These are phyloP conservation scores for Sporobolomyces pararoseus DNA, from an alignment of 768 basidiomycete species.

Conservation along the genomic window DNA sequence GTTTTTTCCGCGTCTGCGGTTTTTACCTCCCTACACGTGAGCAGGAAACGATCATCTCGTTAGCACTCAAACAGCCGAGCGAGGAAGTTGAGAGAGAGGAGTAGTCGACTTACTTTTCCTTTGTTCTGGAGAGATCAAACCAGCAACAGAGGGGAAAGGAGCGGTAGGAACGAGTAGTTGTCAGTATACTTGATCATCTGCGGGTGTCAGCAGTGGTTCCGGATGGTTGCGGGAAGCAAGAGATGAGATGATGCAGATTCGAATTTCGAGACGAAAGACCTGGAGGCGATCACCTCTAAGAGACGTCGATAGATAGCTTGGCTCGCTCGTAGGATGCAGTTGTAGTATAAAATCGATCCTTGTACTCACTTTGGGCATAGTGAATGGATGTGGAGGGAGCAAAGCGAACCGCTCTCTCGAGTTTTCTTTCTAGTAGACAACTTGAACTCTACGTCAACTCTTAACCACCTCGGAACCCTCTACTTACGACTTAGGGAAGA, in stretches of 20 bases:
- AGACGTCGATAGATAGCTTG: too few species aligned
- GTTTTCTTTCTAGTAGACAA: background rate
- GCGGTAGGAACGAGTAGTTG: background rate
- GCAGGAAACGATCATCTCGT: background rate
- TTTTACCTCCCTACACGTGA: conserved; percentile 98
- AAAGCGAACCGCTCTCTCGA: background rate
- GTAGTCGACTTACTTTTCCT: conserved; percentile 31
- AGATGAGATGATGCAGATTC: too few species aligned
- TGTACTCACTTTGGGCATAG: conserved; percentile 25
- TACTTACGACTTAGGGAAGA: too few species aligned
- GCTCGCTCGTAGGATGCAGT: too few species aligned
- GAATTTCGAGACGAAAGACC: too few species aligned
- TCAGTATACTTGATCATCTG: too few species aligned
- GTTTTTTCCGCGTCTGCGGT: conserved; percentile 98
- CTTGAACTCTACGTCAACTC: conserved; percentile 1
- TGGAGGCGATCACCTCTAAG: too few species aligned
- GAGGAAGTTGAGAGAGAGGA: background rate
- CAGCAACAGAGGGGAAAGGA: background rate
- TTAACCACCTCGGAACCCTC: too few species aligned
- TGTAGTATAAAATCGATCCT: too few species aligned
- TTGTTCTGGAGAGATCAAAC: conserved; percentile 23
- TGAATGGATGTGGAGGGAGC: background rate
- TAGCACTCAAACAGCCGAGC: conserved; percentile 7
- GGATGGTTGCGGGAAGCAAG: too few species aligned
- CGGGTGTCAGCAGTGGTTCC: too few species aligned